phyloP scores from a whole-genome alignment of 169 alveolate species.

The Plasmodium knowlesi region DNA sequence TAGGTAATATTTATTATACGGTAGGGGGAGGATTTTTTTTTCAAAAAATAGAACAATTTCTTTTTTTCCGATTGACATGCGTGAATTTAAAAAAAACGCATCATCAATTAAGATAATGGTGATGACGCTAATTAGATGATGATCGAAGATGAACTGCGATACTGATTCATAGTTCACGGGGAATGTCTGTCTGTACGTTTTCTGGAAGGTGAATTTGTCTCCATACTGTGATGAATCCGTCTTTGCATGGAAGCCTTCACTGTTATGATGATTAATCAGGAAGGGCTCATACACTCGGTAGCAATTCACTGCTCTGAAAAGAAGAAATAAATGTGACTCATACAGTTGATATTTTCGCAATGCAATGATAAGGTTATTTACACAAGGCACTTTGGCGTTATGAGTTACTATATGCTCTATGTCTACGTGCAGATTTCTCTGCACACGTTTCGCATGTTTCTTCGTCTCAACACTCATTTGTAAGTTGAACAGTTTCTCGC shows the following conservation, averaged over 20 bases:
- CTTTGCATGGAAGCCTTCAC: constrained; percentile 48
- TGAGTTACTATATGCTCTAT: not conserved
- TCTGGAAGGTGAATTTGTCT: constrained; percentile 58
- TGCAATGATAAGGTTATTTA: constrained; percentile 6
- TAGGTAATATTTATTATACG: constrained; percentile 24
- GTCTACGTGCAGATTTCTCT: constrained; percentile 6
- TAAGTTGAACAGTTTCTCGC: not conserved
- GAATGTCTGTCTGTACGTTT: constrained; percentile 26
- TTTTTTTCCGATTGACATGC: not conserved
- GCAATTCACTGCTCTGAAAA: constrained; percentile 57
- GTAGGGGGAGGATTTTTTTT: constrained; percentile 1
- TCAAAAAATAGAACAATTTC: not conserved
- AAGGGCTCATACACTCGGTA: constrained; percentile 38
- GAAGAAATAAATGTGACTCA: constrained; percentile 52
- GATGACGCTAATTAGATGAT: constrained; percentile 25
- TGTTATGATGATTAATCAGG: constrained; percentile 18
- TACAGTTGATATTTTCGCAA: constrained; percentile 29
- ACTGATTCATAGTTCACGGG: constrained; percentile 26
- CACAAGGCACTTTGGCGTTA: constrained; percentile 16
- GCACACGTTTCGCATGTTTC: constrained; percentile 6
- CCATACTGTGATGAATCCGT: not conserved
- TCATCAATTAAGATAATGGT: constrained; percentile 53
- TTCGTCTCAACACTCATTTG: constrained; percentile 26
- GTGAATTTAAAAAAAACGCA: constrained; percentile 18
- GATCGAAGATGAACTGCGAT: constrained; percentile 35